Evolutionary conservation across 2,329 filamentous ascomycete genomes (phyloP).

Genomic region (Colletotrichum sp.): DNA sequence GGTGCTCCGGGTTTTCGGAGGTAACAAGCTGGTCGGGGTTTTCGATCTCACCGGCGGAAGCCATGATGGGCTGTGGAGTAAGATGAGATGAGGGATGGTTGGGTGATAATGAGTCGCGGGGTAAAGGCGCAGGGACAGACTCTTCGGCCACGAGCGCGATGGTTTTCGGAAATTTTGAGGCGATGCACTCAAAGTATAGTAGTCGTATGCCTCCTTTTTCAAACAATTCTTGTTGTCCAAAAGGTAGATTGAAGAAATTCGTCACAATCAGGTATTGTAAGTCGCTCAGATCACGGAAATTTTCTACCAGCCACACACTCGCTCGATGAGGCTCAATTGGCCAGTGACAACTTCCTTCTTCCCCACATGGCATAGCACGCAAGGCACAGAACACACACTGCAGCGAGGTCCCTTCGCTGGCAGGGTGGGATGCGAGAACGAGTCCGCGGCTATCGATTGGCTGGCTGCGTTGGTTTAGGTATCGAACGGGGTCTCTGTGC

Average conservation of each 20-base stretch:
- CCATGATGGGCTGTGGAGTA: slow-evolving; percentile 2
- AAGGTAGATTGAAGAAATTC: background rate
- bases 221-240: too few relatives aligned
- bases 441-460: background rate
- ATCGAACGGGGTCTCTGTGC: background rate
- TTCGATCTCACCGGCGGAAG: background rate
- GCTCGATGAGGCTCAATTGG: slow-evolving; percentile 11
- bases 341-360: background rate
- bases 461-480: background rate
- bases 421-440: background rate
- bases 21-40: slow-evolving; percentile 58
- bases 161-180: background rate
- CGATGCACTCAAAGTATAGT: background rate
- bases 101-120: background rate
- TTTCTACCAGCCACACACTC: slow-evolving; percentile 4
- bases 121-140: background rate
- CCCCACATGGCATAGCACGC: slow-evolving; percentile 19
- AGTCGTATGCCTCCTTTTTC: background rate
- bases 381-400: background rate
- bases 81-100: background rate
- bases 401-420: background rate
- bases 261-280: background rate
- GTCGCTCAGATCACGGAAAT: background rate
- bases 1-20: slow-evolving; percentile 78
- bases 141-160: too few relatives aligned